These are phyloP conservation scores for Ascoidea rubescens DNA, from an alignment of 805 yeast species.

Conservation along the genomic window DNA sequence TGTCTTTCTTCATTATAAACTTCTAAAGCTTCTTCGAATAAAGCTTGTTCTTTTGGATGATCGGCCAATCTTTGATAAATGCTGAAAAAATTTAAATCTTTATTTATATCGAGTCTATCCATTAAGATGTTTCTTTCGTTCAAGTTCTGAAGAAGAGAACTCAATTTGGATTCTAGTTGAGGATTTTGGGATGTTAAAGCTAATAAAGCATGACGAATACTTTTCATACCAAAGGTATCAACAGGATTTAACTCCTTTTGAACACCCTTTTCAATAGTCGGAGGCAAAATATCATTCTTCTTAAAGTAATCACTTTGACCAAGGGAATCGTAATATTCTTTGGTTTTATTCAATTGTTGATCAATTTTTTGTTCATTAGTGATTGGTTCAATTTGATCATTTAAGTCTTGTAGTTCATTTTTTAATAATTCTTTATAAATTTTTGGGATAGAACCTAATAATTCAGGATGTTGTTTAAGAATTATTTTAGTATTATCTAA, in stretches of 20 bases:
- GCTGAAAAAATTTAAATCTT: slow-evolving; percentile 45
- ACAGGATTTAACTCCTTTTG: slow-evolving; percentile 47
- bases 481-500: too few species aligned
- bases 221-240: slow-evolving; percentile 63
- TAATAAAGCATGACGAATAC: slow-evolving; percentile 59
- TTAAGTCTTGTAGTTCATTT: not conserved
- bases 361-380: not conserved
- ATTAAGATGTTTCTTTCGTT: slow-evolving; percentile 22
- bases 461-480: not conserved
- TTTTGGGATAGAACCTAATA: not conserved
- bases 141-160: slow-evolving; percentile 19
- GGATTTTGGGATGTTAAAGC: slow-evolving; percentile 25
- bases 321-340: not conserved
- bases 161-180: slow-evolving; percentile 11
- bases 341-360: not conserved
- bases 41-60: slow-evolving; percentile 27
- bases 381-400: not conserved
- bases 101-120: slow-evolving; percentile 11
- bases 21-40: slow-evolving; percentile 56
- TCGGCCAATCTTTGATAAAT: slow-evolving; percentile 40
- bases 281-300: slow-evolving; percentile 14
- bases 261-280: slow-evolving; percentile 37
- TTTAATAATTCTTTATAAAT: not conserved
- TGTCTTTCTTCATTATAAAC: slow-evolving; percentile 67
- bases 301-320: not conserved